Base-by-base conservation (phyloP, 2,329 filamentous ascomycete species). In the Myriangium duriaei region DNA sequence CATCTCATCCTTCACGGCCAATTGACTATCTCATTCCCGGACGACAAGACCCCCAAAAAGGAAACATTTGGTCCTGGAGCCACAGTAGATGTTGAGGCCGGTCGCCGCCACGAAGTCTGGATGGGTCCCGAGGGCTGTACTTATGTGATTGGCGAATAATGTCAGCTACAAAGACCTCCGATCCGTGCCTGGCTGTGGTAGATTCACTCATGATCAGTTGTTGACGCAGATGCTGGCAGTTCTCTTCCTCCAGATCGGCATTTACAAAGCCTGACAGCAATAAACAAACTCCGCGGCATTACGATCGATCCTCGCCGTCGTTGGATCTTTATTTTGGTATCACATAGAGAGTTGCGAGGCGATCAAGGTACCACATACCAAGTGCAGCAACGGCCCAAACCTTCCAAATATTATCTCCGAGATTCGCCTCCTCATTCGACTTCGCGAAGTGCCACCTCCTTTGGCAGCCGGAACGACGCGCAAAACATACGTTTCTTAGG, bases 401-500 rank as follows among this genome's bases (percentile, higher is more conserved):
- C n/a, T n/a, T n/a, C n/a, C n/a, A n/a, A n/a, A n/a, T n/a, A n/a
- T n/a, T n/a, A n/a, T n/a, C n/a, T n/a, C n/a, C n/a, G n/a, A n/a
- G n/a, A n/a, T n/a, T n/a, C n/a, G n/a, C n/a, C n/a, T n/a, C n/a
- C n/a, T n/a, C n/a, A n/a, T n/a, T n/a, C n/a, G n/a, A n/a, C 2
- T 29, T 21, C 34, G 21, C 72, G 68, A 63, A 94, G 95, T 11
- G 87, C 91, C 4, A 95, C 83, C 50, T 83, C 76, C 21, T 67
- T 61, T 2, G 91, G 91, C 43, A 98, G 56, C 45, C 86, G 74
- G 61, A 98, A 96, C 48, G 77, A 92, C 18, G 85, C 88, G 58
- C 91, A 96, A 59, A 88, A 96, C 87, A 95, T 95, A 54, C 81
- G 74, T 69, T 98, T 98, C 53, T 84, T 80, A 4, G 91, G 91